These are phyloP conservation scores for Fusarium nanum DNA, from an alignment of 2,329 filamentous ascomycete species.

Conservation along the genomic window DNA sequence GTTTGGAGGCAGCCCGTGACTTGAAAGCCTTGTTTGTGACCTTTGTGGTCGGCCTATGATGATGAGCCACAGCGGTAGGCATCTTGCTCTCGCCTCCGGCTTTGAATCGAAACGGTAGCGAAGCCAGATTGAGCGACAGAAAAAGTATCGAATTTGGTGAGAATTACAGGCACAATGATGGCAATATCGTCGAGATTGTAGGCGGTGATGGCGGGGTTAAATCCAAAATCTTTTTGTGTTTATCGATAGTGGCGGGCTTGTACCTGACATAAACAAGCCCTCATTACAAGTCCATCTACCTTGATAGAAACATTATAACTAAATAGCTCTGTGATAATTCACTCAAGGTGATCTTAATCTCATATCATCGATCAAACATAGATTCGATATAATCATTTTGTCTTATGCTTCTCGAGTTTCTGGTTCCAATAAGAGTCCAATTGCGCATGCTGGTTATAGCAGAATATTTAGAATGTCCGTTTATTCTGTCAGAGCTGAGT, in stretches of 20 bases:
- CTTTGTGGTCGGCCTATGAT: slow-evolving; percentile 94
- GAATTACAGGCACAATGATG: slow-evolving; percentile 35
- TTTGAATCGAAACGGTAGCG: slow-evolving; percentile 89
- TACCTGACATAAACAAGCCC: slow-evolving; percentile 8
- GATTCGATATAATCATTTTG: background rate
- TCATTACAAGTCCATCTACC: background rate
- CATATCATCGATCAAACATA: rapidly evolving
- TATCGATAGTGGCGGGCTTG: slow-evolving; percentile 50
- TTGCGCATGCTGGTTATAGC: background rate
- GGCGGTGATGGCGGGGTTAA: slow-evolving; percentile 54
- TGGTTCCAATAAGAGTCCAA: background rate
- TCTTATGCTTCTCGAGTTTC: background rate
- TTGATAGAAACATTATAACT: background rate
- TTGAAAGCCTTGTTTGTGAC: slow-evolving; percentile 90
- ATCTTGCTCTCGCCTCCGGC: slow-evolving; percentile 79
- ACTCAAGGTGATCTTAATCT: background rate
- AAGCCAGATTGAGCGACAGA: slow-evolving; percentile 66
- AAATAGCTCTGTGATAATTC: too few species aligned
- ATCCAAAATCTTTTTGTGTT: slow-evolving; percentile 54
- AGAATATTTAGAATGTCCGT: background rate
- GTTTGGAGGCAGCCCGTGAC: slow-evolving; percentile 89
- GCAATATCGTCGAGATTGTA: slow-evolving; percentile 46
- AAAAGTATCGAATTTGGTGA: slow-evolving; percentile 22
- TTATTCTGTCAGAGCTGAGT: slow-evolving; percentile 3
- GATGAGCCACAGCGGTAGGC: slow-evolving; percentile 79